These are phyloP conservation scores for Globisporangium rhizosaccharum DNA, from an alignment of 352 stramenopile genomes.

Conservation along the genomic window DNA sequence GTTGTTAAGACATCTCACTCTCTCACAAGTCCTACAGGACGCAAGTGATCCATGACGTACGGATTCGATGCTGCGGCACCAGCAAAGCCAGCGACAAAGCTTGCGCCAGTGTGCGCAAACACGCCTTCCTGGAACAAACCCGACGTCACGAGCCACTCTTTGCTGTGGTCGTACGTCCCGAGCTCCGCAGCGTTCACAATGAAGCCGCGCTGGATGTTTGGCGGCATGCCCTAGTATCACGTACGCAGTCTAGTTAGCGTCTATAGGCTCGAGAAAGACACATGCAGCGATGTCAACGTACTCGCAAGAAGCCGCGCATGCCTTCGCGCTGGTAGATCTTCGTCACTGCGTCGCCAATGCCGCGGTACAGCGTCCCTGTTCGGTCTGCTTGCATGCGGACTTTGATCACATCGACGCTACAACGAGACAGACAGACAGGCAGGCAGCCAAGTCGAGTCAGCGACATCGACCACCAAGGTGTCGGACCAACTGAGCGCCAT, in stretches of 20 bases:
- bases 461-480: conserved; percentile 6
- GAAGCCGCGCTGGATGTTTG: conserved; percentile 84
- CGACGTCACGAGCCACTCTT: conserved; percentile 64
- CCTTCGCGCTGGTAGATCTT: conserved; percentile 77
- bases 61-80: conserved; percentile 69
- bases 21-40: no score
- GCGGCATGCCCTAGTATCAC: conserved; percentile 54
- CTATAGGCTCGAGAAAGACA: not conserved
- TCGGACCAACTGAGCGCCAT: not conserved
- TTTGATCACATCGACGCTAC: conserved; percentile 86
- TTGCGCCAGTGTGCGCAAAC: conserved; percentile 66
- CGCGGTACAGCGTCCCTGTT: conserved; percentile 60
- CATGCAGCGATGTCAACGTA: conserved; percentile 6
- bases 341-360: conserved; percentile 56
- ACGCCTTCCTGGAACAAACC: conserved; percentile 57
- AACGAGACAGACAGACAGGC: conserved; percentile 9
- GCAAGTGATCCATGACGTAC: conserved; percentile 16
- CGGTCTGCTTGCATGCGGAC: conserved; percentile 82
- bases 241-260: not conserved
- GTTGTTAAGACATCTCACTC: not conserved
- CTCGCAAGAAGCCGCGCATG: conserved; percentile 57
- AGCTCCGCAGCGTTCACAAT: conserved; percentile 85
- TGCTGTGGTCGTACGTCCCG: conserved; percentile 85
- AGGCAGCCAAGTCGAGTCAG: conserved; percentile 2
- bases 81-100: conserved; percentile 71